Evolutionary conservation across 495 filamentous ascomycete species (phyloP), one percentile per base, ranked within the genome.

Genomic region (Filosporella fistucella): DNA sequence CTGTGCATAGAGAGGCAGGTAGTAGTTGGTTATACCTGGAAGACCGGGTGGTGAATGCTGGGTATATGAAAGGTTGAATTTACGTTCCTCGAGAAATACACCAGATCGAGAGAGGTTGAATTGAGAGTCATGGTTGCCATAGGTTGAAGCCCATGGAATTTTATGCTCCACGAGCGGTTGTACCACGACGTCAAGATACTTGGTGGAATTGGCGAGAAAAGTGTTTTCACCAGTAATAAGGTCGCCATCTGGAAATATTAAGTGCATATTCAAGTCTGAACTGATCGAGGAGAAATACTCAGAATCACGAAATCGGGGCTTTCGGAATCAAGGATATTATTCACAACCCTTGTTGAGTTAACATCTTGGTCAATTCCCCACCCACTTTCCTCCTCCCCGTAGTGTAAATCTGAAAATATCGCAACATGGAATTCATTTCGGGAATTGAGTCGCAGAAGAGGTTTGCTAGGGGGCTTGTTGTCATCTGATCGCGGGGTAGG

Each of bases 121-220:
- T 23, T 80, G 65, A 44, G 70, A 76, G 53, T 89, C 85, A 47
- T 89, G 85, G 57, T 89, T 90, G 1, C 86, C 86, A 48, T 89
- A 89, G 0, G 83, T 81, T 3, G 75, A 80, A 0, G 82, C 82
- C 83, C 83, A 89, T 1, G 67, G 65, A 0, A 82, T 56, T 4
- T 66, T 63, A 3, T 68, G 68, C 2, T 72, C 39, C 0, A 82
- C 63, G 2, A 88, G 60, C 1, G 85, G 68, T 33, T 63, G 66
- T 13, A 87, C 77, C 4, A 89, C 77, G 32, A 73, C 58, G 53
- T 87, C 76, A 14, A 88, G 25, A 46, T 86, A 85, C 17, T 64
- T 41, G 4, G 68, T 77, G 11, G 74, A 73, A 54, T 87, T 85
- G 21, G 74, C 65, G 11, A 68, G 56, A 30, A 70, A 77, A 1